Evolutionary conservation across 768 basidiomycete genomes (phyloP), one percentile per base, ranked within the genome.

Genomic region (Udeniomyces megalosporus): DNA sequence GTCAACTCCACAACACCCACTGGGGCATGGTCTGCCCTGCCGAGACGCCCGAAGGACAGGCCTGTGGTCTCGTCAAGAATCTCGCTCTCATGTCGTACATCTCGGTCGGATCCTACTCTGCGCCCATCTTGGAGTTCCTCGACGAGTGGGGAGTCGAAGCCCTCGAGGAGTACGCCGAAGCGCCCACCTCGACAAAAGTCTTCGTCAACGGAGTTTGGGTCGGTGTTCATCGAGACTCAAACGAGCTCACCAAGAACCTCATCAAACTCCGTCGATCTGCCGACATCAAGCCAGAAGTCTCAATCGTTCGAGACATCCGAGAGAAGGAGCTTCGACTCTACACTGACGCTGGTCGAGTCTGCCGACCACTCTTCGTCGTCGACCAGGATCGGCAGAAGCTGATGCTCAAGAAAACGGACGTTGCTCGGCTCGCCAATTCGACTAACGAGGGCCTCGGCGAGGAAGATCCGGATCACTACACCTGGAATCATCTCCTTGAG

Each of bases 11-110:
- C 74, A 99, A 99, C 70, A 96, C 95, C 0, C 95, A 99, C 70
- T 99, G 95, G 95, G 95, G 95, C 42, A 97, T 99, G 95, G 95
- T 99, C 22, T 99, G 95, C 71, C 95, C 95, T 47, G 95, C 95
- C 44, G 95, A 99, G 74, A 99, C 95, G 3, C 95, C 95, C 1
- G 95, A 99, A 82, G 95, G 95, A 50, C 95, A 97, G 73, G 95
- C 95, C 65, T 99, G 95, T 75, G 95, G 95, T 75, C 81, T 97
- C 48, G 95, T 97, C 75, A 97, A 99, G 78, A 97, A 99, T 75
- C 76, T 99, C 61, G 88, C 95, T 0, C 82, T 97, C 67, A 93
- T 97, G 91, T 77, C 93, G 4, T 93, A 90, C 74, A 95, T 97
- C 63, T 97, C 95, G 49, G 93, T 99, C 62, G 95, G 95, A 47